These are phyloP conservation scores for Sporothrix variecibatus DNA, from an alignment of 2,329 filamentous ascomycete species.

Conservation along the genomic window DNA sequence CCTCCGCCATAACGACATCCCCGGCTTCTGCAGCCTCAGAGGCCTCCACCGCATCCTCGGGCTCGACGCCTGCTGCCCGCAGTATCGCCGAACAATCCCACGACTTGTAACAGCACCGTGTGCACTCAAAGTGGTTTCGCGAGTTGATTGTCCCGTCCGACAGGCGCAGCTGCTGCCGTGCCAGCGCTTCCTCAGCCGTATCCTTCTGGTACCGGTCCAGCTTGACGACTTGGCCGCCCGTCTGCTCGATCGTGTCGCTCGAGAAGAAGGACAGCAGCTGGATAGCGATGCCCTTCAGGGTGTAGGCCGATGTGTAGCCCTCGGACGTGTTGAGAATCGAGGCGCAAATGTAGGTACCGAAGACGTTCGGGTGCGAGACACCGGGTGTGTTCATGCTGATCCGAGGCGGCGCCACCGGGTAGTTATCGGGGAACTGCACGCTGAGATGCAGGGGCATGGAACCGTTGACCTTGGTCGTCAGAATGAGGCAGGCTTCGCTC, in stretches of 20 bases:
- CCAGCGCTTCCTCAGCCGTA: not conserved
- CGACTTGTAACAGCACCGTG: constrained; percentile 34
- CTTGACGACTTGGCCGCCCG: constrained; percentile 33
- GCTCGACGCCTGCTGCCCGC: not conserved
- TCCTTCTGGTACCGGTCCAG: constrained; percentile 36
- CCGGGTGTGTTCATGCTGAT: constrained; percentile 44
- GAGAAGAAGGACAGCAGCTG: constrained; percentile 56
- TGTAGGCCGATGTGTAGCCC: constrained; percentile 53
- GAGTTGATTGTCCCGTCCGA: not conserved
- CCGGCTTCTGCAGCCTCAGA: not conserved
- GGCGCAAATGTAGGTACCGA: constrained; percentile 47
- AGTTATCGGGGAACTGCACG: constrained; percentile 40
- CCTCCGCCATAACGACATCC: not conserved
- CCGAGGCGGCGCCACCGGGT: constrained; percentile 44
- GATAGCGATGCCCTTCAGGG: constrained; percentile 51
- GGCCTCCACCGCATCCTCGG: not conserved
- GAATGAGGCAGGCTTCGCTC: constrained; percentile 44
- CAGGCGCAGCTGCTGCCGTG: not conserved
- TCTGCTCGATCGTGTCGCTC: constrained; percentile 49
- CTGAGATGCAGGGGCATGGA: constrained; percentile 45
- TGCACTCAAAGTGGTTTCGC: constrained; percentile 28
- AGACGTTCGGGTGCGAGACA: constrained; percentile 39
- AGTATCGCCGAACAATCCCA: constrained; percentile 13
- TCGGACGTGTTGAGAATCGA: constrained; percentile 46
- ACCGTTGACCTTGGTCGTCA: constrained; percentile 43